Evolutionary conservation across 345 rosid species (phyloP), one percentile per base, ranked within the genome.

Genomic region (Eucalyptus sideroxylon): DNA sequence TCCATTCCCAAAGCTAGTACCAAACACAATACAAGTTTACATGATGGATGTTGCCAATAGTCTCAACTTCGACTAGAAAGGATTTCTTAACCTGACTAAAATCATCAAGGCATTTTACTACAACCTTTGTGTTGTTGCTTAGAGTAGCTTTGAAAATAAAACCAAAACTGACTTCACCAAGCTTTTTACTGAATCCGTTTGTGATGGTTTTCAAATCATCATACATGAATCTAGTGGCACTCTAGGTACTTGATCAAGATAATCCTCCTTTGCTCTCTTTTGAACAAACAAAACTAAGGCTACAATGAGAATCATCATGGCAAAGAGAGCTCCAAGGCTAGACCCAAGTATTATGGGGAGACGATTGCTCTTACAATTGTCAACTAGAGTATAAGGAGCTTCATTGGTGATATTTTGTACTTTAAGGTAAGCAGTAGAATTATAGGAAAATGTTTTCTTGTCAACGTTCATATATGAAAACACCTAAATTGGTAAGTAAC

Each of bases 11-110:
- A 50, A 50, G 53, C 53, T 50, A 16, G 53, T 50, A 50, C 53
- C 53, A 16, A 50, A 50, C 53, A 16, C 1, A 50, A 0, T 16
- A 50, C 83, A 93, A 87, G 83, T 87, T 90, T 16, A 91, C 30
- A 23, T 92, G 92, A 72, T 91, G 92, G 17, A 91, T 88, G 89
- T 87, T 87, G 9, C 93, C 83, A 21, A 90, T 91, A 26, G 92
- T 69, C 90, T 91, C 62, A 55, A 93, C 91, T 89, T 92, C 92
- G 2, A 89, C 92, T 53, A 91, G 67, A 86, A 92, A 92, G 10
- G 88, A 90, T 40, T 88, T 89, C 83, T 90, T 89, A 24, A 90
- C 77, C 62, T 89, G 72, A 30, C 89, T 77, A 7, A 87, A 89
- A 34, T 88, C 86, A 44, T 91, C 89, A 11, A 90, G 91, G 2